These are phyloP conservation scores for Huntiella omanensis DNA, from an alignment of 2,329 filamentous ascomycete genomes.

Conservation along the genomic window DNA sequence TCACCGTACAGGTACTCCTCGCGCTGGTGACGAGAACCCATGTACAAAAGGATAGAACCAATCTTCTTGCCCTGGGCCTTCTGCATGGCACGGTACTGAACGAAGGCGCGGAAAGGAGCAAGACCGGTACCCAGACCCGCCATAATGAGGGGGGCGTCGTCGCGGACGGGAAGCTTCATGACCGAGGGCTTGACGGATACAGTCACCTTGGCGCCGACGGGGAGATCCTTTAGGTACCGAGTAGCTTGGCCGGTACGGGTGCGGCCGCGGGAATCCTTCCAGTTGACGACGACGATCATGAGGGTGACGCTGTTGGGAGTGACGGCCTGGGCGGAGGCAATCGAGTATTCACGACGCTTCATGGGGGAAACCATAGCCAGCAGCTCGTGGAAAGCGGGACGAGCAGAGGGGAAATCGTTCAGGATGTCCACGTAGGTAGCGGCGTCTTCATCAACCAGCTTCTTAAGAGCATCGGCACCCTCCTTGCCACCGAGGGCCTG, in stretches of 20 bases:
- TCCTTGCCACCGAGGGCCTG: conserved; percentile 57
- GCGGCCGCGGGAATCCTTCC: conserved; percentile 75
- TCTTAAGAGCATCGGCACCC: conserved; percentile 80
- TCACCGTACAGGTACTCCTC: conserved; percentile 98
- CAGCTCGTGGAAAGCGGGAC: conserved; percentile 74
- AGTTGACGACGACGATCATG: conserved; percentile 94
- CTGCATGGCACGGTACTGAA: conserved; percentile 95
- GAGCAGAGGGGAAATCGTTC: conserved; percentile 75
- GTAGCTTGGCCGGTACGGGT: conserved; percentile 87
- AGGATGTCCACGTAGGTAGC: conserved; percentile 81
- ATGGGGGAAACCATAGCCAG: conserved; percentile 72
- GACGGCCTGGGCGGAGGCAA: conserved; percentile 90
- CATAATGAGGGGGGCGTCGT: conserved; percentile 93
- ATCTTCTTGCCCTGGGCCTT: conserved; percentile 95
- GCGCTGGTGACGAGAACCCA: conserved; percentile 89
- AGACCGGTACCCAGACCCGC: conserved; percentile 95
- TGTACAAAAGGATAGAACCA: conserved; percentile 81
- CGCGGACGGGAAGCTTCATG: conserved; percentile 86
- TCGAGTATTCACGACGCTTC: conserved; percentile 98
- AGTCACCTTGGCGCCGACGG: conserved; percentile 60
- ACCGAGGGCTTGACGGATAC: conserved; percentile 94
- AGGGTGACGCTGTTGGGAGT: conserved; percentile 76
- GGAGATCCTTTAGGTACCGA: conserved; percentile 63
- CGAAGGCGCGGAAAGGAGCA: conserved; percentile 96
- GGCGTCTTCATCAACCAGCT: conserved; percentile 75